These are phyloP conservation scores for Ascochyta clinopodiicola DNA, from an alignment of 2,329 filamentous ascomycete species.

Conservation along the genomic window DNA sequence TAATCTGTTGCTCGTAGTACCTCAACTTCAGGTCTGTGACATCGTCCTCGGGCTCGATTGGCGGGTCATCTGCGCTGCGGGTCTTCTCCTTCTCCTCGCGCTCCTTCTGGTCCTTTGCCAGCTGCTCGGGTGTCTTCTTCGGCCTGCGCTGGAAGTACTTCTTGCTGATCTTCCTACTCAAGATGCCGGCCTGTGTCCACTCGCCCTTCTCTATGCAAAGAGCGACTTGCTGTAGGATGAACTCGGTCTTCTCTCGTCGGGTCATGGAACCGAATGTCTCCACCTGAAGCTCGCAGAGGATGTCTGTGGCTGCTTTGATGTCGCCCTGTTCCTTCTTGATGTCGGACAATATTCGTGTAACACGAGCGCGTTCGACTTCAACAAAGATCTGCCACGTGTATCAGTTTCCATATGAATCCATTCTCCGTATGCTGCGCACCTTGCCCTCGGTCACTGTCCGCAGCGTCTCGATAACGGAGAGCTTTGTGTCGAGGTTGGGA, in stretches of 20 bases:
- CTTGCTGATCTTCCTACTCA: constrained; percentile 96
- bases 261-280: constrained; percentile 99
- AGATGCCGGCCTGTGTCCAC: constrained; percentile 93
- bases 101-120: constrained; percentile 90
- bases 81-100: constrained; percentile 83
- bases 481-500: constrained; percentile 83
- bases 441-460: constrained; percentile 98
- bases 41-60: constrained; percentile 81
- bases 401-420: constrained; percentile 24
- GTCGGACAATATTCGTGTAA: constrained; percentile 92
- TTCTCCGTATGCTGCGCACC: constrained; percentile 52
- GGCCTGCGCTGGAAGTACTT: constrained; percentile 87
- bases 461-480: constrained; percentile 92
- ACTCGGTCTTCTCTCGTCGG: constrained; percentile 96
- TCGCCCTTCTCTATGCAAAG: constrained; percentile 95
- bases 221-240: constrained; percentile 92
- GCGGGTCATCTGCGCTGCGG: constrained; percentile 76
- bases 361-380: constrained; percentile 94
- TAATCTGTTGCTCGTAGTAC: constrained; percentile 98
- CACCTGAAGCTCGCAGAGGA: constrained; percentile 95
- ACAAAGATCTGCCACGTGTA: constrained; percentile 79
- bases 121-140: constrained; percentile 86
- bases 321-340: constrained; percentile 98
- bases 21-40: constrained; percentile 94
- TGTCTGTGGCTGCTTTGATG: constrained; percentile 85